phyloP scores from a whole-genome alignment of 2,329 filamentous ascomycete genomes.

The Aspergillus niger region DNA sequence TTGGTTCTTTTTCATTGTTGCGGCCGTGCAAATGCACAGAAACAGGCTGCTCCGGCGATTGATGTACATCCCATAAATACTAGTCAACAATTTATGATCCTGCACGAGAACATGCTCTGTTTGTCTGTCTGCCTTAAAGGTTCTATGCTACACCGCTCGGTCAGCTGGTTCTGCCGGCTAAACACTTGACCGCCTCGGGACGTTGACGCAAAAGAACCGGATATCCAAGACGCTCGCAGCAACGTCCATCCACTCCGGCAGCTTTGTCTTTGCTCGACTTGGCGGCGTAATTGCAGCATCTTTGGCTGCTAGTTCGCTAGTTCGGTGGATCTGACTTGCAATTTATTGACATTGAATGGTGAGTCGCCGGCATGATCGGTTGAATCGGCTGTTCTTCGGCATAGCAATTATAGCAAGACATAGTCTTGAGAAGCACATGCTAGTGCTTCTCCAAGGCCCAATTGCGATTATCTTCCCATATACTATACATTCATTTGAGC shows the following conservation, averaged over 20 bases:
- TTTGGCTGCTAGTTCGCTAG: background rate
- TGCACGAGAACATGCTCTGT: background rate
- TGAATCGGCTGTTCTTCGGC: background rate
- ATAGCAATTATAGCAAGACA: background rate
- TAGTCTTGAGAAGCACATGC: background rate
- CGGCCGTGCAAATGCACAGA: background rate
- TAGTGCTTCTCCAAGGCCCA: background rate
- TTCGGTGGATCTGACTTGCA: background rate
- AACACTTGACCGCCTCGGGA: background rate
- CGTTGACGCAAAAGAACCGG: conserved; percentile 9
- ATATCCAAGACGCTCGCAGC: background rate
- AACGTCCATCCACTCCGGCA: background rate
- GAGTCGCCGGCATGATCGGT: background rate
- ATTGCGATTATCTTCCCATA: background rate
- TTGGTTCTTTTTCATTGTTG: conserved; percentile 1
- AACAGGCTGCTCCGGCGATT: background rate
- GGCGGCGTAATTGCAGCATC: background rate
- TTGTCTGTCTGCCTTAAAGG: background rate
- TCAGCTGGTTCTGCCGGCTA: background rate
- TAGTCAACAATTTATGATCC: background rate
- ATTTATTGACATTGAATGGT: conserved; percentile 1
- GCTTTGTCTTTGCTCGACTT: background rate
- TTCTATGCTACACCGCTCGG: background rate
- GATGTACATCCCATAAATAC: conserved; percentile 8
- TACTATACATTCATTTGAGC: too few relatives aligned